Conservation (phyloP, 2,329 filamentous ascomycete species). For the Fusarium concolor region DNA sequence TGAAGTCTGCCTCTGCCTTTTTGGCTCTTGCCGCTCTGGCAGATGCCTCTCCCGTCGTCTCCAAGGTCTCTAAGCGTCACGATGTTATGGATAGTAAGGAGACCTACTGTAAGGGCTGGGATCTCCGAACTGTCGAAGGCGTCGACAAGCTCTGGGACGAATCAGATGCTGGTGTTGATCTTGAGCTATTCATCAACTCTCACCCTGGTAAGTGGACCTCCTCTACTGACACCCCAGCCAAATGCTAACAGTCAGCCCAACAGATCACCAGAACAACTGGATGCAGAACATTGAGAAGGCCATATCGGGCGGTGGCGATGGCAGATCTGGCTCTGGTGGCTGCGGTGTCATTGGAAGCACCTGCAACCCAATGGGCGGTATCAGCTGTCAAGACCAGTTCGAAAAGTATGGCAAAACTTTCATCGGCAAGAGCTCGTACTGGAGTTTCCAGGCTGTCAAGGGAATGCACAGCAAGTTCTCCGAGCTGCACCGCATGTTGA, state of each 20-base stretch:
- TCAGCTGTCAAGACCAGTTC: slow-evolving; percentile 10
- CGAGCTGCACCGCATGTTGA: slow-evolving; percentile 16
- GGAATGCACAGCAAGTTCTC: slow-evolving; percentile 22
- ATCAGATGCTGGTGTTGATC: not conserved
- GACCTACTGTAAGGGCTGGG: slow-evolving; percentile 13
- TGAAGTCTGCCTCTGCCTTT: slow-evolving; percentile 14
- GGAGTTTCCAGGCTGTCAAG: slow-evolving; percentile 23
- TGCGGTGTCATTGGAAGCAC: not conserved
- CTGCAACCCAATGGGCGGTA: not conserved
- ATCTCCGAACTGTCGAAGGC: slow-evolving; percentile 12
- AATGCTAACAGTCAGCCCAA: rapidly evolving
- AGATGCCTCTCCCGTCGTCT: not conserved
- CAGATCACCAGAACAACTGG: slow-evolving; percentile 22
- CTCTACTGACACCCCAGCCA: rapidly evolving
- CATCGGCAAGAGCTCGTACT: slow-evolving; percentile 20
- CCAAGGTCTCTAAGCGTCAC: not conserved
- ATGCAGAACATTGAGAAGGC: slow-evolving; percentile 18
- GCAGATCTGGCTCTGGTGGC: slow-evolving; percentile 8
- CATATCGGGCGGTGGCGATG: not conserved
- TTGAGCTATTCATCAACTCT: slow-evolving; percentile 19
- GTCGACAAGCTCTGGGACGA: slow-evolving; percentile 21
- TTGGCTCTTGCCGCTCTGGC: not conserved
- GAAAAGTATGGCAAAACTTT: slow-evolving; percentile 1
- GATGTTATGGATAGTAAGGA: slow-evolving; percentile 1
- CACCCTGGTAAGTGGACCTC: not conserved